Base-by-base conservation (phyloP, 441 rosid genomes). In the Corymbia calophylla region DNA sequence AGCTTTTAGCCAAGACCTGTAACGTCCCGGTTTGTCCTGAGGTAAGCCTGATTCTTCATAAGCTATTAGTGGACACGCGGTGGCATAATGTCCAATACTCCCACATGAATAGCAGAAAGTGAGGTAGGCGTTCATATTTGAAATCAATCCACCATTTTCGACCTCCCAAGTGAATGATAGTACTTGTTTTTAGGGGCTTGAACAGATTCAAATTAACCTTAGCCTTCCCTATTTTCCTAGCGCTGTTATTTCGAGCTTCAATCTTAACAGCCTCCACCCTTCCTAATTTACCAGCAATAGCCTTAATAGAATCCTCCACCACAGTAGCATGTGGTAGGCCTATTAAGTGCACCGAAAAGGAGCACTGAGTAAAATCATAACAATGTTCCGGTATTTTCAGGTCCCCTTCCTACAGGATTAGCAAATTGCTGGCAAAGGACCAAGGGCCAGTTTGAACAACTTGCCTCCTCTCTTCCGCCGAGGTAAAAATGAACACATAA, bases 191-290 rank as follows among this genome's bases (percentile, higher is more conserved):
- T 23, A 58, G 29, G 3, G 29, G 13, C 9, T 13, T 23, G 25
- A 6, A 23, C 62, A 58, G 9, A 13, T 10, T 58, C 14, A 58
- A 0, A 6, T 0, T 2, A 13, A 23, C 62, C 1, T 58, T 23
- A 23, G 2, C 62, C 6, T 58, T 58, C 25, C 2, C 62, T 23
- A 12, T 58, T 58, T 58, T 58, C 29, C 39, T 35, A 1, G 29
- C 62, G 21, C 10, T 58, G 10, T 58, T 58, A 3, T 23, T 58
- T 13, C 3, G 23, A 5, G 0, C 29, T 29, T 58, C 62, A 2
- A 4, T 27, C 10, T 58, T 23, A 23, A 58, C 29, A 27, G 23
- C 62, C 62, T 58, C 29, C 23, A 58, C 62, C 62, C 25, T 23
- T 13, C 1, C 0, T 1, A 23, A 2, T 56, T 9, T 23, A 56